Base-by-base conservation (phyloP, 78 protist species). In the Pelomyxa schiedti region DNA sequence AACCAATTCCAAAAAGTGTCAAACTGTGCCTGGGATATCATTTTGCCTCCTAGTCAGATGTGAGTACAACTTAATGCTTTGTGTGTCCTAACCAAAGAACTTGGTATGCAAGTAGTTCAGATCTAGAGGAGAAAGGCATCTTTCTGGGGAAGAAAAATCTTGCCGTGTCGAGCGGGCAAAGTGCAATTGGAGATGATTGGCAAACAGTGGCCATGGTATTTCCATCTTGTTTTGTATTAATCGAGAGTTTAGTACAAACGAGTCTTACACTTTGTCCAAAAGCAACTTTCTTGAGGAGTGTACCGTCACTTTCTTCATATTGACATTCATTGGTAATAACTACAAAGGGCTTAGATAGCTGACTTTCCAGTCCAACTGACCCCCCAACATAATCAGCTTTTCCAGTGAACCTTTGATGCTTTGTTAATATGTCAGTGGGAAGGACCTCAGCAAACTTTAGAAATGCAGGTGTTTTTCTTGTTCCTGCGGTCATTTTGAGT, bases 241-340 rank as follows among this genome's bases (percentile, higher is more conserved):
- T 65, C 43, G 7, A 24, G 35, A 8, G 7, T 36, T 65, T 35
- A 7, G 35, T 36, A 36, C 6, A 16, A 36, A 8, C 32, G 4
- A 8, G 24, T 24, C 32, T 16, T 47, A 47, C 58, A 8, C 24
- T 41, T 5, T 69, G 76, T 32, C 80, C 82, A 71, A 83, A 83
- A 38, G 77, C 42, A 70, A 77, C 89, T 29, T 69, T 63, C 30
- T 78, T 77, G 0, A 84, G 52, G 8, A 84, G 72, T 0, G 79
- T 69, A 42, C 84, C 86, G 53, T 79, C 84, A 29, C 72, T 35
- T 36, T 69, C 85, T 69, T 79, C 81, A n/a, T 74, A 84, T 58
- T 84, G 84, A 36, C 86, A 79, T 29, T 84, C 89, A 69, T 84
- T 84, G 69, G 89, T 84, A 42, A 84, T 84, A 66, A 84, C 89